Evolutionary conservation across 805 yeast species (phyloP).

Genomic region (Wickerhamomyces hampshirensis): DNA sequence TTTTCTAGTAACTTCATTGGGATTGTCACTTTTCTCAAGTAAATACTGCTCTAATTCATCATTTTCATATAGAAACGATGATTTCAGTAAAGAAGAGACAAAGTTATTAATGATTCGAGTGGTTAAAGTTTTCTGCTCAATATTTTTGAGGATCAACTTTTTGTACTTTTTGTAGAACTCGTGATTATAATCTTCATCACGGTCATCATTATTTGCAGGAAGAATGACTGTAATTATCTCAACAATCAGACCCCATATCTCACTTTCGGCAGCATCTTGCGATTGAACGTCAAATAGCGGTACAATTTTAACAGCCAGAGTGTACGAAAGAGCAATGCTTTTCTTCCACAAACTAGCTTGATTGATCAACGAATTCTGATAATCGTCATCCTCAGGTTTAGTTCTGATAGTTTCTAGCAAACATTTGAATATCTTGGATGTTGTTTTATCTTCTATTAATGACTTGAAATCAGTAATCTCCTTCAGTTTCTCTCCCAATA

Average conservation of each 20-base stretch:
- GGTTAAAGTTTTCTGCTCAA: slow-evolving; percentile 27
- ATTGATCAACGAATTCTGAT: slow-evolving; percentile 7
- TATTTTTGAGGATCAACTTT: slow-evolving; percentile 35
- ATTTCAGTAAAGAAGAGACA: slow-evolving; percentile 46
- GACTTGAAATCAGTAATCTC: slow-evolving; percentile 26
- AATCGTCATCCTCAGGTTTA: slow-evolving; percentile 32
- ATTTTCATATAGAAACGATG: slow-evolving; percentile 54
- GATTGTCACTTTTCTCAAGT: slow-evolving; percentile 23
- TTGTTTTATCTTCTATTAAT: slow-evolving; percentile 40
- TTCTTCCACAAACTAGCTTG: slow-evolving; percentile 49
- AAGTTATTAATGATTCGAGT: slow-evolving; percentile 36
- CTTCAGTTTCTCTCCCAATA: slow-evolving; percentile 36
- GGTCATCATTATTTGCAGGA: slow-evolving; percentile 23
- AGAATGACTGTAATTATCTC: slow-evolving; percentile 38
- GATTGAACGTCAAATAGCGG: slow-evolving; percentile 15
- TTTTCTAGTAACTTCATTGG: slow-evolving; percentile 33
- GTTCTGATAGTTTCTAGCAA: slow-evolving; percentile 48
- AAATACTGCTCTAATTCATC: slow-evolving; percentile 48
- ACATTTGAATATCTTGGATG: slow-evolving; percentile 42
- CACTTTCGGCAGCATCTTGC: slow-evolving; percentile 7
- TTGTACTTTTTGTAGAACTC: slow-evolving; percentile 40
- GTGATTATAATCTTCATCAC: slow-evolving; percentile 42
- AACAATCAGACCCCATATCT: slow-evolving; percentile 38
- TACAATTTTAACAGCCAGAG: slow-evolving; percentile 27
- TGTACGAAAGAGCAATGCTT: slow-evolving; percentile 38